phyloP scores from a whole-genome alignment of 1,139 yeast genomes.

The Oligophagozyma castellii region DNA sequence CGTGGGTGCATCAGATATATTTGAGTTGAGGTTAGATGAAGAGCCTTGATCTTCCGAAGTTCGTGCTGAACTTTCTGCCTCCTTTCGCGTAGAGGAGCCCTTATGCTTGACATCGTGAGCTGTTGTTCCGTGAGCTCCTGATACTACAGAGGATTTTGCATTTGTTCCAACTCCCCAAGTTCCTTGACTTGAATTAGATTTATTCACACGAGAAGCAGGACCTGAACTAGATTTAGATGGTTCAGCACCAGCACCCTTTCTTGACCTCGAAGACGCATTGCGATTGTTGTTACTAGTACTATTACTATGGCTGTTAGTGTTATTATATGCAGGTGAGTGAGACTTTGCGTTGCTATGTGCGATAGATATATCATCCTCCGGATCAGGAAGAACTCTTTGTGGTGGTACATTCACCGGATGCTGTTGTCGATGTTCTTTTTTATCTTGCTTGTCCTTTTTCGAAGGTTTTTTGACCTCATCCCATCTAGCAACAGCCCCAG shows the following conservation, averaged over 20 bases:
- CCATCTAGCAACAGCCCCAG: conserved; percentile 54
- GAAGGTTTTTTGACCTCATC: conserved; percentile 47
- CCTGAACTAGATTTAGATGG: too few relatives aligned
- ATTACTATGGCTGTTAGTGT: background rate
- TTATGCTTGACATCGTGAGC: too few relatives aligned
- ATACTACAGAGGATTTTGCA: too few relatives aligned
- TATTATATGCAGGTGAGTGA: conserved; percentile 1
- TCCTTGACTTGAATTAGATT: too few relatives aligned
- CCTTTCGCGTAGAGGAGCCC: too few relatives aligned
- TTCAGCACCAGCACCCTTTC: too few relatives aligned
- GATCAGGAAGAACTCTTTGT: conserved; percentile 3
- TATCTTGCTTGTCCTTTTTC: conserved; percentile 30
- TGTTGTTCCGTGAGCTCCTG: too few relatives aligned
- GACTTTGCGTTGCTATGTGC: conserved; percentile 7
- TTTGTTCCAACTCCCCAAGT: too few relatives aligned
- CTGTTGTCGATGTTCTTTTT: conserved; percentile 18
- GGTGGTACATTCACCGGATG: conserved; percentile 5
- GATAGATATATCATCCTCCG: conserved; percentile 8
- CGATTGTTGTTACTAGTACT: conserved; percentile 3
- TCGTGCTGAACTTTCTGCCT: conserved; percentile 3
- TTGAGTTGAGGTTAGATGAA: too few relatives aligned
- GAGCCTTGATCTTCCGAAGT: conserved; percentile 2
- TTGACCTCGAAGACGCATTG: too few relatives aligned
- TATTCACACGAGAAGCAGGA: too few relatives aligned
- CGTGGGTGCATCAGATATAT: too few relatives aligned